phyloP scores from a whole-genome alignment of 257 asterid species.

The Vinca minor region DNA sequence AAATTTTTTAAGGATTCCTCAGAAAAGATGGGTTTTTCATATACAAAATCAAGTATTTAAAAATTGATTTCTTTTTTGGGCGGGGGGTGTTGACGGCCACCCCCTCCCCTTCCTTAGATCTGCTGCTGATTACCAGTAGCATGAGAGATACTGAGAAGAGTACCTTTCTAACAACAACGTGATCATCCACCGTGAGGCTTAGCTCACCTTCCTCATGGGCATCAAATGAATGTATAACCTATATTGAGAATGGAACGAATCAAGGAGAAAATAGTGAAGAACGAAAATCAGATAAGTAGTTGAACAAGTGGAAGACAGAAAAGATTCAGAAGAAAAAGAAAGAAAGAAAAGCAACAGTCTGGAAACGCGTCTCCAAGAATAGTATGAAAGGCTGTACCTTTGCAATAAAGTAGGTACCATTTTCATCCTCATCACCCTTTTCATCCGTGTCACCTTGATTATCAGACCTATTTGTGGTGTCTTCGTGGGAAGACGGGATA shows the following conservation, averaged over 20 bases:
- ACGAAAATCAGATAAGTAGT: neutral
- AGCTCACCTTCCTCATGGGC: slow-evolving; percentile 87
- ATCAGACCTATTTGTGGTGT: slow-evolving; percentile 24
- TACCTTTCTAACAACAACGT: slow-evolving; percentile 81
- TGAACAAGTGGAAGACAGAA: too few relatives aligned
- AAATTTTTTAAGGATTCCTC: too few relatives aligned
- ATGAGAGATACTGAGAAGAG: neutral
- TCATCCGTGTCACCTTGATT: slow-evolving; percentile 27
- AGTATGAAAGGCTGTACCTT: slow-evolving; percentile 36
- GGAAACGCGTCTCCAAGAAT: neutral
- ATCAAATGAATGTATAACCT: slow-evolving; percentile 86
- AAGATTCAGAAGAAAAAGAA: too few relatives aligned
- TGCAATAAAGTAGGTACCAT: slow-evolving; percentile 42
- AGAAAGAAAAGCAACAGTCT: neutral
- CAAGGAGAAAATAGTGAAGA: neutral
- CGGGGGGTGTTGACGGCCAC: too few relatives aligned
- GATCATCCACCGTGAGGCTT: slow-evolving; percentile 56
- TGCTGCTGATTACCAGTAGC: neutral
- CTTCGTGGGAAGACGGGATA: slow-evolving; percentile 25
- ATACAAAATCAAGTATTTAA: too few relatives aligned
- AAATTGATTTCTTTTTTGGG: too few relatives aligned
- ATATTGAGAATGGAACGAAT: slow-evolving; percentile 13
- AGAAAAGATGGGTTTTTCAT: too few relatives aligned
- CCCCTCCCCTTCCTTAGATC: too few relatives aligned
- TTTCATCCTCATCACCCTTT: slow-evolving; percentile 29